A percentile compares a stretch with the other conserved stretches of the same genome.
These are phyloP conservation scores for Candida sanyaensis DNA, from an alignment of 1,139 yeast species.

Conservation along the genomic window DNA sequence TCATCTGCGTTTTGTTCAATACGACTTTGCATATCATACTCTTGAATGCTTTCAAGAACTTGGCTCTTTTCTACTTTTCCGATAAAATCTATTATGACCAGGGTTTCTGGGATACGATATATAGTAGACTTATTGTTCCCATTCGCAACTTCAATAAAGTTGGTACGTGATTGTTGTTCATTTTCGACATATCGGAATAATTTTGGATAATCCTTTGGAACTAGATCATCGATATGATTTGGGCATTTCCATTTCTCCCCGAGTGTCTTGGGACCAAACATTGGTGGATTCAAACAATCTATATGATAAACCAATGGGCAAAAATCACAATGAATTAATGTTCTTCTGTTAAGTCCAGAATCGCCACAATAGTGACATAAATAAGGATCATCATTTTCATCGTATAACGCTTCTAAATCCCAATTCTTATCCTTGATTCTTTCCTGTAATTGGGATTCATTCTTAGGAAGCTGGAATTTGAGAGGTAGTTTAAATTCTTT, in stretches of 20 bases:
- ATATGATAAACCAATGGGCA: slow-evolving; percentile 90
- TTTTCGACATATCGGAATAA: slow-evolving; percentile 58
- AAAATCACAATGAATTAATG: slow-evolving; percentile 77
- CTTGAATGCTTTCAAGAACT: slow-evolving; percentile 26
- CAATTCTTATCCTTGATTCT: slow-evolving; percentile 45
- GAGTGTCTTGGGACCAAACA: slow-evolving; percentile 71
- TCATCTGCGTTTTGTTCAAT: slow-evolving; percentile 24
- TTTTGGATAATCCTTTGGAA: slow-evolving; percentile 32
- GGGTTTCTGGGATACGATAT: slow-evolving; percentile 70
- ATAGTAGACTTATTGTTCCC: slow-evolving; percentile 42
- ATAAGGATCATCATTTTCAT: slow-evolving; percentile 62
- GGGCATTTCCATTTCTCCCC: slow-evolving; percentile 95
- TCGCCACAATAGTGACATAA: slow-evolving; percentile 77
- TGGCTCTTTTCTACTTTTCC: slow-evolving; percentile 41
- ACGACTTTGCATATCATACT: slow-evolving; percentile 23
- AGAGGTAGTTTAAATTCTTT: slow-evolving; percentile 72
- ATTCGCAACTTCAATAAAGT: slow-evolving; percentile 38
- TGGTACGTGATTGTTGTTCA: slow-evolving; percentile 41
- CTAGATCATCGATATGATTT: slow-evolving; percentile 67
- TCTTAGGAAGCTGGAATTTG: slow-evolving; percentile 49
- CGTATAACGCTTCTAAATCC: slow-evolving; percentile 67
- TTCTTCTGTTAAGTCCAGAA: slow-evolving; percentile 59
- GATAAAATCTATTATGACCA: slow-evolving; percentile 74
- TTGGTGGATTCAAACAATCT: slow-evolving; percentile 82
- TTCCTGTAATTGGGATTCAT: slow-evolving; percentile 42